A percentile compares a stretch with the other conserved stretches of the same genome.
Evolutionary conservation across 2,329 filamentous ascomycete genomes (phyloP).

Genomic region (Colletotrichum tabaci): DNA sequence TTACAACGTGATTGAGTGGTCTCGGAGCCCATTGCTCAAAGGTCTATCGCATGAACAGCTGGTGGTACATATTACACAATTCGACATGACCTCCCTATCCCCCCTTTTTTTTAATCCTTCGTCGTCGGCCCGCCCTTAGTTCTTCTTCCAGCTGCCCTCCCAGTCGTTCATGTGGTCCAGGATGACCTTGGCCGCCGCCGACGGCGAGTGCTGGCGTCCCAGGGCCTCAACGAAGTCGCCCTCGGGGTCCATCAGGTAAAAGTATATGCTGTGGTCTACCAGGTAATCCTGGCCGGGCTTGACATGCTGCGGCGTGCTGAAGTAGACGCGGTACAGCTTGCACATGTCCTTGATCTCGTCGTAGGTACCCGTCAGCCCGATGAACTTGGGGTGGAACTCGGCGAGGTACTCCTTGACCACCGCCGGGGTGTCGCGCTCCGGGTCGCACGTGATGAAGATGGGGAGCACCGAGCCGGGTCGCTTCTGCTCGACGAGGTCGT

Average conservation of each 20-base stretch:
- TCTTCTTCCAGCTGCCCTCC: slow-evolving; percentile 49
- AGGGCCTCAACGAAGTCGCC: slow-evolving; percentile 98
- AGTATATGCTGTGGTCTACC: slow-evolving; percentile 99
- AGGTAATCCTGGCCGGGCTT: slow-evolving; percentile 96
- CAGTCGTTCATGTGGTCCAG: slow-evolving; percentile 84
- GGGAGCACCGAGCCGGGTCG: slow-evolving; percentile 73
- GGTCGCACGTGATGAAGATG: slow-evolving; percentile 96
- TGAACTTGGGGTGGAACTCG: slow-evolving; percentile 90
- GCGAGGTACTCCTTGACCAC: slow-evolving; percentile 88
- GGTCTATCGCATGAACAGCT: slow-evolving; percentile 36
- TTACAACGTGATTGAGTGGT: slow-evolving; percentile 42
- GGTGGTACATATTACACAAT: slow-evolving; percentile 40
- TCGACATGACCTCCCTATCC: neutral
- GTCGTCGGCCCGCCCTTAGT: neutral
- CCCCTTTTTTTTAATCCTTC: neutral
- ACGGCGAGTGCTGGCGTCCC: slow-evolving; percentile 92
- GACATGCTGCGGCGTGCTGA: slow-evolving; percentile 90
- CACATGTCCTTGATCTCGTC: slow-evolving; percentile 94
- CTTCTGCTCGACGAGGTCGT: slow-evolving; percentile 77
- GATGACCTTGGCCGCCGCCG: slow-evolving; percentile 87
- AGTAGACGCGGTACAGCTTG: slow-evolving; percentile 97
- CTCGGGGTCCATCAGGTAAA: slow-evolving; percentile 99
- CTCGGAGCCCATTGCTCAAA: slow-evolving; percentile 32
- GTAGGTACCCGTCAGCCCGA: slow-evolving; percentile 94
- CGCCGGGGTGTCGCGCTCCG: slow-evolving; percentile 87